Evolutionary conservation across 352 stramenopile species (phyloP).

Genomic region (Pythium apleroticum): DNA sequence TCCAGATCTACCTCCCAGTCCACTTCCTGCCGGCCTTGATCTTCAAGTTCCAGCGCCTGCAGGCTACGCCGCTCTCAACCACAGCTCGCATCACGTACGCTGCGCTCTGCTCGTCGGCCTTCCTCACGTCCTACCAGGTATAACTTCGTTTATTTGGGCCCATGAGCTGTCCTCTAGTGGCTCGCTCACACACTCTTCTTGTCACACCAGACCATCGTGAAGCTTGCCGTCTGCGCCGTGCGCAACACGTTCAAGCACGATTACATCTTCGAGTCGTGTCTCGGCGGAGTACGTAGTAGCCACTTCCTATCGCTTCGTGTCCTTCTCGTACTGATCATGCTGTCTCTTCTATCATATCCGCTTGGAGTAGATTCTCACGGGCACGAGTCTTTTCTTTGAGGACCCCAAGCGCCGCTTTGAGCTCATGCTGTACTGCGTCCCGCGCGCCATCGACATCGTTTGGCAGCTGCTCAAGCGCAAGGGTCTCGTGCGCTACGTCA

Average conservation of each 20-base stretch:
- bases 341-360: no score
- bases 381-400: slow-evolving; percentile 70
- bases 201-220: slow-evolving; percentile 51
- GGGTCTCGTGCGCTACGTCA: slow-evolving; percentile 68
- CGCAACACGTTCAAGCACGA: slow-evolving; percentile 77
- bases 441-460: slow-evolving; percentile 74
- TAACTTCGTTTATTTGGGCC: no score
- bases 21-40: slow-evolving; percentile 76
- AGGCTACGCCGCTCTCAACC: slow-evolving; percentile 43
- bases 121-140: slow-evolving; percentile 84
- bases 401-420: slow-evolving; percentile 80
- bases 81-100: slow-evolving; percentile 56
- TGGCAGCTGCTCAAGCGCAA: slow-evolving; percentile 76
- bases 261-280: slow-evolving; percentile 39
- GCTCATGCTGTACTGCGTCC: slow-evolving; percentile 84
- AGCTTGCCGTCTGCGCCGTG: slow-evolving; percentile 69
- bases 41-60: slow-evolving; percentile 69
- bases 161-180: no score
- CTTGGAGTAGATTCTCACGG: slow-evolving; percentile 57
- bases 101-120: slow-evolving; percentile 75
- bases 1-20: slow-evolving; percentile 81
- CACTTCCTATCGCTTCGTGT: not conserved
- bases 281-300: slow-evolving; percentile 49
- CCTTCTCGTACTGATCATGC: not conserved
- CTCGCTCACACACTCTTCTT: not conserved